A percentile compares a stretch with the other conserved stretches of the same genome.
Evolutionary conservation across 345 rosid genomes (phyloP).

Genomic region (Raphanus raphanistrum): DNA sequence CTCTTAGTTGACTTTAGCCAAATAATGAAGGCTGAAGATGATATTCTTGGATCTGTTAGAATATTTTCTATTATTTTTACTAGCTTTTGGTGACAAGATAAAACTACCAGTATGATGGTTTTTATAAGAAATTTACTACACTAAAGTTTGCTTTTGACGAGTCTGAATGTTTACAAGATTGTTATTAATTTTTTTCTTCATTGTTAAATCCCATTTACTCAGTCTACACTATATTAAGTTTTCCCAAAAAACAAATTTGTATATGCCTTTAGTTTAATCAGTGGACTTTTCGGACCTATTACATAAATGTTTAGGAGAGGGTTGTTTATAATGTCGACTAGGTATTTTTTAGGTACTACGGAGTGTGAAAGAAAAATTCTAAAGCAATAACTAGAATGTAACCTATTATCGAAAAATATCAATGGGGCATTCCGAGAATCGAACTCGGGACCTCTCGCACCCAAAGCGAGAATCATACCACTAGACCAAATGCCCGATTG

Average conservation of each 20-base stretch:
- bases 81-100: too few relatives aligned
- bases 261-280: background rate
- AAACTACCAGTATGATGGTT: too few relatives aligned
- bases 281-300: too few relatives aligned
- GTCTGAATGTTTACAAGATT: too few relatives aligned
- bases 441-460: constrained; percentile 76
- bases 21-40: background rate
- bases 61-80: too few relatives aligned
- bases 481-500: constrained; percentile 63
- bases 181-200: background rate
- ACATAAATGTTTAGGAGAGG: too few relatives aligned
- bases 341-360: background rate
- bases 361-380: background rate
- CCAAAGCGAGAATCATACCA: constrained; percentile 85
- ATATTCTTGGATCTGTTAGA: background rate
- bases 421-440: constrained; percentile 35
- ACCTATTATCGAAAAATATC: background rate
- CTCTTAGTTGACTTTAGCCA: background rate
- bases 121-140: too few relatives aligned
- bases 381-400: background rate
- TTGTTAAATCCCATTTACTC: background rate
- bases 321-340: too few relatives aligned
- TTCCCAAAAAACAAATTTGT: background rate
- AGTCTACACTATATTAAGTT: background rate
- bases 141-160: too few relatives aligned